A percentile compares a stretch with the other conserved stretches of the same genome.
Evolutionary conservation across 2,329 filamentous ascomycete genomes (phyloP).

Genomic region (Trichoderma sp.): DNA sequence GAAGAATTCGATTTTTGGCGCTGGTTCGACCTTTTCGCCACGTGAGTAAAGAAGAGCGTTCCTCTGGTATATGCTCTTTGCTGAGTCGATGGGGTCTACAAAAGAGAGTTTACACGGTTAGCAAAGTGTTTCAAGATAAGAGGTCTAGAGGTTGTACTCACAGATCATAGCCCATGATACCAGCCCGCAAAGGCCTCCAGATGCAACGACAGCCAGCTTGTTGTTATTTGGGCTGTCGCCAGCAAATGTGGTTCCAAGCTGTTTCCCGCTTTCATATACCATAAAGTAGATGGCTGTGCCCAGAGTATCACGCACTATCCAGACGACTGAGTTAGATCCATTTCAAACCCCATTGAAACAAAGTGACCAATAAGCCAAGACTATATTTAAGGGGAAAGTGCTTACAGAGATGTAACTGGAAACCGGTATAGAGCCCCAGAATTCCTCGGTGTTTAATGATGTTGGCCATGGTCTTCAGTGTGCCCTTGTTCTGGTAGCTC

Average conservation of each 20-base stretch:
- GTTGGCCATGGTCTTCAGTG: slow-evolving; percentile 73
- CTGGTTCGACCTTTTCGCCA: slow-evolving; percentile 64
- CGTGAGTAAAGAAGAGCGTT: slow-evolving; percentile 73
- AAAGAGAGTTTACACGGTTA: neutral
- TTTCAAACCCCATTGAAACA: neutral
- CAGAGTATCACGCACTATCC: slow-evolving; percentile 75
- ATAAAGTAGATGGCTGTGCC: slow-evolving; percentile 87
- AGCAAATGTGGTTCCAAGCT: slow-evolving; percentile 74
- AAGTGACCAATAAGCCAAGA: neutral
- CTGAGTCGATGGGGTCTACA: slow-evolving; percentile 73
- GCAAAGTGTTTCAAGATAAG: neutral
- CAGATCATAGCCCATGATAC: slow-evolving; percentile 80
- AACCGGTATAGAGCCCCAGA: slow-evolving; percentile 77
- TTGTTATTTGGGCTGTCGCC: slow-evolving; percentile 75
- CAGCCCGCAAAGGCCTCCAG: slow-evolving; percentile 80
- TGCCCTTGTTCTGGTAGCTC: slow-evolving; percentile 79
- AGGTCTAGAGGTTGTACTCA: slow-evolving; percentile 47
- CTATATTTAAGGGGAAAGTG: slow-evolving; percentile 21
- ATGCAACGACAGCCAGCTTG: slow-evolving; percentile 75
- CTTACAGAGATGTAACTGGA: slow-evolving; percentile 76
- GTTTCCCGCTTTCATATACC: slow-evolving; percentile 86
- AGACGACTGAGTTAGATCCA: slow-evolving; percentile 29
- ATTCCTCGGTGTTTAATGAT: slow-evolving; percentile 76
- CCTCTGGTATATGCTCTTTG: slow-evolving; percentile 84
- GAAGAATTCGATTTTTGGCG: slow-evolving; percentile 78